Conservation (phyloP, 257 asterid species). For the Primulina eburnea region DNA sequence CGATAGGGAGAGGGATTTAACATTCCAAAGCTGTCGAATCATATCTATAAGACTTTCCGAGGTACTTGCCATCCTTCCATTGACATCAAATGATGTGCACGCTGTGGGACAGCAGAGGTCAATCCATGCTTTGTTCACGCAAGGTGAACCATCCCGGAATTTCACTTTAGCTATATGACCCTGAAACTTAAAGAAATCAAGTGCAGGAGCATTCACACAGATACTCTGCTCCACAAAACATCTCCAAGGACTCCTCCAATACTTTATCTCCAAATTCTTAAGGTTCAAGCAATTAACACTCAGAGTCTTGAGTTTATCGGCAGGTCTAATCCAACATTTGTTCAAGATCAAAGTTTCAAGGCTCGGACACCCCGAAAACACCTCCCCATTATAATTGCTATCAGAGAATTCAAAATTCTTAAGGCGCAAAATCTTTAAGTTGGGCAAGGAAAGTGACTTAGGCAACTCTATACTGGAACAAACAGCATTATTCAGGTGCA, state of each 20-base stretch:
- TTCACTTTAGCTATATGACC: slow-evolving; percentile 40
- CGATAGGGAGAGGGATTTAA: slow-evolving; percentile 36
- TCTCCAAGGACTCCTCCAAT: slow-evolving; percentile 57
- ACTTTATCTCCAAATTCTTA: slow-evolving; percentile 36
- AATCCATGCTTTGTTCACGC: slow-evolving; percentile 34
- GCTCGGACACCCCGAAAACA: slow-evolving; percentile 42
- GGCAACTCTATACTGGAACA: slow-evolving; percentile 37
- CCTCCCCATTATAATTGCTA: slow-evolving; percentile 27
- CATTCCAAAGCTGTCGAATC: slow-evolving; percentile 37
- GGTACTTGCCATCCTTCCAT: slow-evolving; percentile 31
- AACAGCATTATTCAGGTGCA: slow-evolving; percentile 32
- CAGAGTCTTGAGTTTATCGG: slow-evolving; percentile 28
- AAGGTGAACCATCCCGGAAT: slow-evolving; percentile 28
- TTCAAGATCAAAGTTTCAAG: slow-evolving; percentile 42
- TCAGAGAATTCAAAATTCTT: slow-evolving; percentile 39
- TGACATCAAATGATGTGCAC: slow-evolving; percentile 21
- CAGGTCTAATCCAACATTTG: slow-evolving; percentile 38
- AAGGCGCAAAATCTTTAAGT: slow-evolving; percentile 36
- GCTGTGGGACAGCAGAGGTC: slow-evolving; percentile 38
- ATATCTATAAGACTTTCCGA: slow-evolving; percentile 29
- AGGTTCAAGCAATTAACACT: slow-evolving; percentile 38
- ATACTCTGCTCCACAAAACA: slow-evolving; percentile 36
- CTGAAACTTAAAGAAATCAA: slow-evolving; percentile 32
- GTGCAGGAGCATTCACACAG: slow-evolving; percentile 43
- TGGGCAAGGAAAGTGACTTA: slow-evolving; percentile 30